Evolutionary conservation across 1,139 yeast genomes (phyloP), one percentile per base, ranked within the genome.

Genomic region (Pichia kudriavzevii): DNA sequence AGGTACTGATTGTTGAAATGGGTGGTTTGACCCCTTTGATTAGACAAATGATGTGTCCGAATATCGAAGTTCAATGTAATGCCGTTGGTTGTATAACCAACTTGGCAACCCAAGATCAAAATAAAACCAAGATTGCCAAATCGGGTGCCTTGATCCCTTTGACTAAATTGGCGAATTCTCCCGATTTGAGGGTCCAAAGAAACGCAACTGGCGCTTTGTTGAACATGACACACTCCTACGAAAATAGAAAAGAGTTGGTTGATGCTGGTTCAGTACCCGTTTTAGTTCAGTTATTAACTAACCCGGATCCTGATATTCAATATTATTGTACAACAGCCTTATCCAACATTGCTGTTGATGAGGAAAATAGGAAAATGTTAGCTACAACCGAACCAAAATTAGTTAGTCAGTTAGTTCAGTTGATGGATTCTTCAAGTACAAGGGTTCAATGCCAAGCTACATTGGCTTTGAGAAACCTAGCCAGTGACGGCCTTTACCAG

Each of bases 31-130:
- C 88, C 48, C 97, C 97, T 8, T 71, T 91, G 36, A 91, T 91
- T 51, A 79, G 94, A 59, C 98, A 93, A 62, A 91, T 91, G 99
- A 80, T 85, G 81, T 81, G 94, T 30, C 76, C 94, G 39, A 91
- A 93, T 53, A 94, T 91, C 42, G 99, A 91, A 59, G 98, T 93
- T 26, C 98, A 93, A 61, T 91, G 99, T 60, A 91, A 91, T 56
- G 98, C 99, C 4, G 98, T 93, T 38, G 99, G 99, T 8, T 93
- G 98, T 58, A 88, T 91, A 57, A 91, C 99, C 25, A 91, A 91
- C 58, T 72, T 91, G 59, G 98, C 98, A 11, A 91, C 98, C n/a
- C 95, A 85, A 61, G 98, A 91, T 60, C 95, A 87, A 53, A 93
- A 91, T 63, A 91, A 91, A 61, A 78, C 93, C 34, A 87, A 85